Evolutionary conservation across 768 basidiomycete genomes (phyloP), one percentile per base, ranked within the genome.

Genomic region (Rhizopogon vinicolor): DNA sequence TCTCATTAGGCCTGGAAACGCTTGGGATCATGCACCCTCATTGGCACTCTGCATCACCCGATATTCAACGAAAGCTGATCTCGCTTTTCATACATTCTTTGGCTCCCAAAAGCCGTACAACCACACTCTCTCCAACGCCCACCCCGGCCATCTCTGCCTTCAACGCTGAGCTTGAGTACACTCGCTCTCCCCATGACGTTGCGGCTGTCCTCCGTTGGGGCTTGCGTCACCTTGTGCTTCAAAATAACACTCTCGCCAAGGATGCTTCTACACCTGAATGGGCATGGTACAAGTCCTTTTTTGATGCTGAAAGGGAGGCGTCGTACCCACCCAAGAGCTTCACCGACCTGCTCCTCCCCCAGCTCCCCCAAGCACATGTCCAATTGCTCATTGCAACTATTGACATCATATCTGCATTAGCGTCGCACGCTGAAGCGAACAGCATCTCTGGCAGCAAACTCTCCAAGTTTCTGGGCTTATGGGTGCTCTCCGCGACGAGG

Each of bases 1-100:
- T 0, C 44, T 52, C 45, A 45, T 57, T 57, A 91, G 89, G 89
- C n/a, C 75, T 91, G 50, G 88, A 91, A 66, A 84, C 86, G 3
- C 83, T 89, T 44, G 91, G 90, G 18, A 77, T 92, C 44, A 92
- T 92, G 87, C 87, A 87, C 62, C 88, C 91, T 5, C 86, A 91
- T 66, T 92, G 87, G 89, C 77, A 87, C 66, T 85, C 89, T 41
- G 78, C 89, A 8, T 89, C 87, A 6, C 81, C 82, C 7, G 79
- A 82, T 9, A 70, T 79, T n/a, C 90, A 92, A 67, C 83, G 73
- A 60, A 75, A 68, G 58, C 82, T 92, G 33, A 82, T 91, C 54
- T 87, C 87, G 16, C 78, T 65, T 25, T 91, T 86, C 73, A 75
- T 92, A 57, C 80, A 79, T 59, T 87, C 87, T 1, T 75, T 87